Evolutionary conservation across 495 filamentous ascomycete species (phyloP).

Genomic region (Usnea hakonensis): DNA sequence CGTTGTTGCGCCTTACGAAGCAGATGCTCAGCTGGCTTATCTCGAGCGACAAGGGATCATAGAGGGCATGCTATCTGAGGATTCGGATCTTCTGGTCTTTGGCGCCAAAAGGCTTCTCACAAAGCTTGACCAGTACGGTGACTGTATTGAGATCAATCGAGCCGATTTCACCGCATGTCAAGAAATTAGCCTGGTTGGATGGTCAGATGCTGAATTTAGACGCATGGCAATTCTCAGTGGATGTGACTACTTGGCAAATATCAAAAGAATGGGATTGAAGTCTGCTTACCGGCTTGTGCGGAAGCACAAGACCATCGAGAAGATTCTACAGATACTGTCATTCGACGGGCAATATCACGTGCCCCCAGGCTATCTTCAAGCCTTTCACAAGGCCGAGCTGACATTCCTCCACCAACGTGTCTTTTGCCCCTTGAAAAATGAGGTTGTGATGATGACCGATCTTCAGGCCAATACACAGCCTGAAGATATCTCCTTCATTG

Average conservation of each 20-base stretch:
- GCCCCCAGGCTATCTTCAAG: conserved; percentile 65
- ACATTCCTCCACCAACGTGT: conserved; percentile 94
- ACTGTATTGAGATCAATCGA: conserved; percentile 85
- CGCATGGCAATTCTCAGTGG: conserved; percentile 95
- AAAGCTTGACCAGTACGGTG: conserved; percentile 88
- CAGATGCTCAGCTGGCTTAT: conserved; percentile 92
- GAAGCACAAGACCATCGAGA: conserved; percentile 80
- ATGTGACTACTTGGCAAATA: conserved; percentile 88
- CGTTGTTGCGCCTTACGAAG: conserved; percentile 94
- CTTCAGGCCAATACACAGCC: conserved; percentile 51
- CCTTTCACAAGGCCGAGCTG: conserved; percentile 76
- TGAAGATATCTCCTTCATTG: conserved; percentile 70
- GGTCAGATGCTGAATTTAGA: conserved; percentile 85
- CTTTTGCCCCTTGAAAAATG: conserved; percentile 66
- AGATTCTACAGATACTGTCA: conserved; percentile 67
- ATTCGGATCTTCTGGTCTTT: conserved; percentile 94
- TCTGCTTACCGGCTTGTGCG: conserved; percentile 85
- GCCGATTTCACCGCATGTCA: conserved; percentile 79
- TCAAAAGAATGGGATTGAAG: conserved; percentile 81
- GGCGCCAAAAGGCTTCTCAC: conserved; percentile 84
- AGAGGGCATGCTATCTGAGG: conserved; percentile 85
- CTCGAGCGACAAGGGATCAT: conserved; percentile 78
- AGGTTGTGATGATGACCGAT: conserved; percentile 64
- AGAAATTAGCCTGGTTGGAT: conserved; percentile 81
- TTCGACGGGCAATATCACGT: conserved; percentile 81